phyloP scores from a whole-genome alignment of 345 rosid genomes.

The Citrus inodora region DNA sequence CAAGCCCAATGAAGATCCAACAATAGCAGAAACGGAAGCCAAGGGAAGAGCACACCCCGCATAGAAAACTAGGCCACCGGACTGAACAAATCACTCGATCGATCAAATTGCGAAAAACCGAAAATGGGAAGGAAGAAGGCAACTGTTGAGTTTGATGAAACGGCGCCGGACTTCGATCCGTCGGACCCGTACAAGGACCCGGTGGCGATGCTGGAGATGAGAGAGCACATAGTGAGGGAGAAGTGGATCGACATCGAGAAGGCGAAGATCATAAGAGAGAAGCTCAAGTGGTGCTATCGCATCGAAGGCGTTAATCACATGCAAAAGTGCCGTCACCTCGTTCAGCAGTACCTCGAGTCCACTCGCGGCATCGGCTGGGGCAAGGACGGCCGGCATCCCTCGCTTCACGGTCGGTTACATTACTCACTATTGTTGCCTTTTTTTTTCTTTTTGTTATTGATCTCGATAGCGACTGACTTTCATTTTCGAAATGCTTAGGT shows the following conservation, averaged over 20 bases:
- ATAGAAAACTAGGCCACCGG: background rate
- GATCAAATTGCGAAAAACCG: background rate
- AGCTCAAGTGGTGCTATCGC: conserved; percentile 93
- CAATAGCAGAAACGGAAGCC: background rate
- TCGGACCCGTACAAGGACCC: conserved; percentile 88
- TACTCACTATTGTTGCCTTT: background rate
- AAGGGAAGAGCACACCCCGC: background rate
- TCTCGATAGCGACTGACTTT: background rate
- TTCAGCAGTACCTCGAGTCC: conserved; percentile 83
- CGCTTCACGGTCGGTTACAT: conserved; percentile 63
- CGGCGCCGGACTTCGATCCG: conserved; percentile 97
- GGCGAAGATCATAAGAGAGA: conserved; percentile 93
- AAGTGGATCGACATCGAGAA: conserved; percentile 99
- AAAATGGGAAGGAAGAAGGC: conserved; percentile 95
- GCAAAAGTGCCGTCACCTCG: conserved; percentile 97
- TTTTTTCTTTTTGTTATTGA: background rate
- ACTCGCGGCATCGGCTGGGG: conserved; percentile 99
- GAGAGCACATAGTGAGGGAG: conserved; percentile 92
- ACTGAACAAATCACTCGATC: background rate
- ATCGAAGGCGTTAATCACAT: conserved; percentile 95
- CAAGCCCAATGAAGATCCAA: background rate
- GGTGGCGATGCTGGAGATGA: conserved; percentile 97
- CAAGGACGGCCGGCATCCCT: conserved; percentile 90
- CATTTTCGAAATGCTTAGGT: conserved; percentile 30
- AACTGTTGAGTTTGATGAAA: conserved; percentile 82